Conservation (phyloP, 2,329 filamentous ascomycete species). For the Botrytis squamosa region DNA sequence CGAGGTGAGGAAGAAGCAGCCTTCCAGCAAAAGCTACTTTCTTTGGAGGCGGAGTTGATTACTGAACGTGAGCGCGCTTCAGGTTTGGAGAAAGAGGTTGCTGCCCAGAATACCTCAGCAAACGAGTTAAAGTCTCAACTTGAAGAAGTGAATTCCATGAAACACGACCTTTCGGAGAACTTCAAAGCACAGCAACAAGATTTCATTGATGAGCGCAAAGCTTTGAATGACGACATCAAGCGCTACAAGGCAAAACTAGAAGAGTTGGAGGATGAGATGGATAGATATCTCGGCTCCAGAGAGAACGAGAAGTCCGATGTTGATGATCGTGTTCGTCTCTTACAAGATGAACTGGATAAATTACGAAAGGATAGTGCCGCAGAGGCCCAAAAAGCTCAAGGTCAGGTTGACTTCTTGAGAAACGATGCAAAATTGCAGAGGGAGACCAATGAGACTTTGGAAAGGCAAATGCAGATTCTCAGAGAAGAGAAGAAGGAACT, state of each 20-base stretch:
- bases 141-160: constrained; percentile 85
- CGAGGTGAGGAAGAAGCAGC: constrained; percentile 59
- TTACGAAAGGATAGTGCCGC: constrained; percentile 57
- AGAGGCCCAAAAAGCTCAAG: constrained; percentile 57
- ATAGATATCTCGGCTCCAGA: constrained; percentile 76
- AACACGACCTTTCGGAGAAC: constrained; percentile 90
- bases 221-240: constrained; percentile 77
- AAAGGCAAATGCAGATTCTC: constrained; percentile 54
- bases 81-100: constrained; percentile 68
- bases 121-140: constrained; percentile 66
- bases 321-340: constrained; percentile 64
- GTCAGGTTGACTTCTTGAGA: constrained; percentile 61
- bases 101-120: constrained; percentile 55
- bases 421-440: constrained; percentile 59
- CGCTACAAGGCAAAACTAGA: constrained; percentile 75
- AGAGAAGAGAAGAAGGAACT: constrained; percentile 55
- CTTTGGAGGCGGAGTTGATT: constrained; percentile 75
- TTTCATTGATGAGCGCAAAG: constrained; percentile 80
- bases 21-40: constrained; percentile 59
- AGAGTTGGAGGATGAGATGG: constrained; percentile 88
- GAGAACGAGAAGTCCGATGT: constrained; percentile 75
- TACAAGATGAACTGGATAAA: constrained; percentile 70
- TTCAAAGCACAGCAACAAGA: constrained; percentile 90
- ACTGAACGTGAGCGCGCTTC: constrained; percentile 68
- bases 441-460: constrained; percentile 58